Evolutionary conservation across 352 stramenopile genomes (phyloP), one percentile per base, ranked within the genome.

Genomic region (Phytophthora constricta): DNA sequence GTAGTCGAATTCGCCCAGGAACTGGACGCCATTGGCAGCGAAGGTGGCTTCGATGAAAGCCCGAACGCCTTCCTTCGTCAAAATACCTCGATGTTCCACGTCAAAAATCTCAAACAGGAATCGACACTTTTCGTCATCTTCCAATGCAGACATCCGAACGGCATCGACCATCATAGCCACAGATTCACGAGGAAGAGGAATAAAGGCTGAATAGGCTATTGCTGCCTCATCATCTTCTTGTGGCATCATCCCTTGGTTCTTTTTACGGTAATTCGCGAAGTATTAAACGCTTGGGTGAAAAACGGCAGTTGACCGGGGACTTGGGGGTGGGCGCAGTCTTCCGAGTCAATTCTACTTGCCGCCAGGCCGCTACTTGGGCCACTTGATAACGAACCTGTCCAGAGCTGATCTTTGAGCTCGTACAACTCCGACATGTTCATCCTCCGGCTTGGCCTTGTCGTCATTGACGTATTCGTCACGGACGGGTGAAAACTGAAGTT

Each of bases 31-130:
- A 60, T 90, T 82, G 20, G 72, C 62, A 2, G 78, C 58, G 31
- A 91, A 84, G 1, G 75, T 89, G 8, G 74, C 78, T 33, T 88
- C 82, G 2, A 92, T 58, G 56, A 92, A 92, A n/a, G 74, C 73
- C 8, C 65, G 41, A 16, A 91, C 77, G 10, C 74, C 80, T 5
- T 84, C 71, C 19, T 77, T 74, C 5, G 81, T 77, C 22, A 92
- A 51, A 3, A 86, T 67, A 2, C 80, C 80, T 3, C 49, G 50
- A 27, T 72, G 64, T 39, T 87, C 72, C 13, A 83, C 62, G 53
- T 92, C 82, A 20, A 92, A 89, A 41, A 87, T 70, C 17, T 90
- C 82, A 37, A 90, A 92, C 3, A 92, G 65, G 62, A 89, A 90
- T 16, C 84, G 74, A 50, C 74, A 77, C 48, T 87, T 88, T 20